Base-by-base conservation (phyloP, 257 asterid genomes). In the Scutellaria barbata region DNA sequence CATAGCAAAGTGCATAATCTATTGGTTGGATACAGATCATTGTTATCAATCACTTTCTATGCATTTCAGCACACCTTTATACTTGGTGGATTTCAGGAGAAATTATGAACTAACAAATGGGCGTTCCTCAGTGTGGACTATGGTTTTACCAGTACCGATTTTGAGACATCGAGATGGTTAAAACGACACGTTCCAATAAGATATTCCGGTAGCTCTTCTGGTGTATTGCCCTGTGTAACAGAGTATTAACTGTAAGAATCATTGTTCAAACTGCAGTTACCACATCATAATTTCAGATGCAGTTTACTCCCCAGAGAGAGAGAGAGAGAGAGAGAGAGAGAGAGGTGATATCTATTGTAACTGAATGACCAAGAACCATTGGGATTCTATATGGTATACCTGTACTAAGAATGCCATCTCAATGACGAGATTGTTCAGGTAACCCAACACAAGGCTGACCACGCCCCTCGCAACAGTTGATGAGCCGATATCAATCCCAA, bases 381-480 rank as follows among this genome's bases (percentile, higher is more conserved):
- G 16, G 17, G 25, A 63, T 45, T 40, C 50, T 14, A 43, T 22
- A 18, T 35, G 42, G 33, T 66, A 65, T 84, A 90, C 95, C 95
- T 87, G 92, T 77, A 89, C 83, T 74, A 92, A 70, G 75, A 92
- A 92, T 50, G 96, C 98, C 94, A 92, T 83, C 84, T 89, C 98
- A 25, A 89, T 87, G 18, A 92, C 90, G 69, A 92, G 84, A 75
- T 89, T 92, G 84, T 86, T 85, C 51, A 92, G 86, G 84, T 92
- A 88, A 14, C 98, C 98, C 8, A 88, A 82, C 74, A 89, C 98
- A 59, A 92, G 96, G 82, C 82, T 92, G 80, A 84, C 94, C 43
- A 92, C 96, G n/a, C 95, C 94, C 70, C 98, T 82, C 4, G 98
- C 98, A 51, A 92, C 90, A 33, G 95, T 92, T 20, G 98, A 92